Evolutionary conservation across 106 monocot species (phyloP).

Genomic region (Dendrobium nobile): DNA sequence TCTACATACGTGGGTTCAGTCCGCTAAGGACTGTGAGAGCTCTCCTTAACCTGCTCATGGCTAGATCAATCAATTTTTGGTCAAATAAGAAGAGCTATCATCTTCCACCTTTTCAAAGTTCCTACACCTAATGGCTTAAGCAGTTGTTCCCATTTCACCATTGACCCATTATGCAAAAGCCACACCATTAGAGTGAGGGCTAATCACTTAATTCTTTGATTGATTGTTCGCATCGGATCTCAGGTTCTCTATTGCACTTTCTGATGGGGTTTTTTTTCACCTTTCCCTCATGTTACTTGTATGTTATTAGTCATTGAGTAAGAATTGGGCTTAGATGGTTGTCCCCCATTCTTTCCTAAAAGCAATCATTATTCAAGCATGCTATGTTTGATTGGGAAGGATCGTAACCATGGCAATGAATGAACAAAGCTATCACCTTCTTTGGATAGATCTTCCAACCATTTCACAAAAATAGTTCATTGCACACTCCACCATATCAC

Average conservation of each 20-base stretch:
- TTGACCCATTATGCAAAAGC: constrained; percentile 11
- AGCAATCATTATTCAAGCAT: constrained; percentile 7
- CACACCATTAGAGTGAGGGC: neutral
- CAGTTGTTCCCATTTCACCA: constrained; percentile 11
- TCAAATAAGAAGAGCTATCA: too few species aligned
- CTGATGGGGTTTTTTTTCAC: too few species aligned
- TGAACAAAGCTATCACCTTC: constrained; percentile 25
- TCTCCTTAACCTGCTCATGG: constrained; percentile 6
- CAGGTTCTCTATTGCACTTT: too few species aligned
- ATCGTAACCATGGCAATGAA: constrained; percentile 18
- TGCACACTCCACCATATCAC: neutral
- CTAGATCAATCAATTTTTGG: neutral
- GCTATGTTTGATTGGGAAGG: constrained; percentile 15
- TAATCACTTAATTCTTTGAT: neutral
- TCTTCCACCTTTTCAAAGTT: neutral
- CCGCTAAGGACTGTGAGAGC: neutral
- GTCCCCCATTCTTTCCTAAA: too few species aligned
- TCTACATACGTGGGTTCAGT: too few species aligned
- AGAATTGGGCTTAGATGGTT: too few species aligned
- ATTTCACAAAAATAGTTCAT: constrained; percentile 10
- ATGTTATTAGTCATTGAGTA: neutral
- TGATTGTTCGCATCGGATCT: neutral
- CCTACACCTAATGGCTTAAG: constrained; percentile 14
- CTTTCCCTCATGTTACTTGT: neutral
- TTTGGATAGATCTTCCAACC: constrained; percentile 32